These are phyloP conservation scores for Naegleria fowleri DNA, from an alignment of 208 protist species.

Conservation along the genomic window DNA sequence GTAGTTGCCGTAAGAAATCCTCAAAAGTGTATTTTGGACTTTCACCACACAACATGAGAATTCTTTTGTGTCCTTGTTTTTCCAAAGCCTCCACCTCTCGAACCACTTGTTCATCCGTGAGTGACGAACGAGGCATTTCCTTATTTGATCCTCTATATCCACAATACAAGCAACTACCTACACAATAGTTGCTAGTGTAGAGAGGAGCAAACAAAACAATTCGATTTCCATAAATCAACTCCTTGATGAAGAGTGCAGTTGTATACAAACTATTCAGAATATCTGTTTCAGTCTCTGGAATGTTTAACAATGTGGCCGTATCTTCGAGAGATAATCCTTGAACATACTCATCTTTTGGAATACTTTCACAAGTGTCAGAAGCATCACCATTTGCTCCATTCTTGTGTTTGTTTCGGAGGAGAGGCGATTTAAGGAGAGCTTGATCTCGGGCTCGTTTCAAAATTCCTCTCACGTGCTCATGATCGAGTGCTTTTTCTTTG, in stretches of 20 bases:
- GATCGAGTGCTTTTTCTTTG: not conserved
- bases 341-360: conserved; percentile 36
- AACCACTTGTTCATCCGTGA: conserved; percentile 44
- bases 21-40: conserved; percentile 51
- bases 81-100: conserved; percentile 44
- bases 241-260: conserved; percentile 44
- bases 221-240: conserved; percentile 51
- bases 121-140: conserved; percentile 33
- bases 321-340: conserved; percentile 40
- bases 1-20: conserved; percentile 44
- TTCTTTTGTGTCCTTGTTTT: conserved; percentile 42
- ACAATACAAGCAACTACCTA: conserved; percentile 50
- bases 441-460: not conserved
- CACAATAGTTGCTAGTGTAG: conserved; percentile 52
- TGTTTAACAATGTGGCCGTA: conserved; percentile 42
- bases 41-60: conserved; percentile 50
- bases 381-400: not conserved
- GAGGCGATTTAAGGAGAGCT: not conserved
- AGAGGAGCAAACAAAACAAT: conserved; percentile 57
- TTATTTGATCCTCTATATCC: conserved; percentile 45
- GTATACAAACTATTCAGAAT: conserved; percentile 39
- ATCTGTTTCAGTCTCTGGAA: conserved; percentile 22
- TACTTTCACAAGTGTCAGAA: not conserved
- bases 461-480: not conserved
- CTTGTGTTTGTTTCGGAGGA: not conserved